A percentile compares a stretch with the other conserved stretches of the same genome.
These are phyloP conservation scores for Yamadazyma dendronema DNA, from an alignment of 1,139 yeast species.

Conservation along the genomic window DNA sequence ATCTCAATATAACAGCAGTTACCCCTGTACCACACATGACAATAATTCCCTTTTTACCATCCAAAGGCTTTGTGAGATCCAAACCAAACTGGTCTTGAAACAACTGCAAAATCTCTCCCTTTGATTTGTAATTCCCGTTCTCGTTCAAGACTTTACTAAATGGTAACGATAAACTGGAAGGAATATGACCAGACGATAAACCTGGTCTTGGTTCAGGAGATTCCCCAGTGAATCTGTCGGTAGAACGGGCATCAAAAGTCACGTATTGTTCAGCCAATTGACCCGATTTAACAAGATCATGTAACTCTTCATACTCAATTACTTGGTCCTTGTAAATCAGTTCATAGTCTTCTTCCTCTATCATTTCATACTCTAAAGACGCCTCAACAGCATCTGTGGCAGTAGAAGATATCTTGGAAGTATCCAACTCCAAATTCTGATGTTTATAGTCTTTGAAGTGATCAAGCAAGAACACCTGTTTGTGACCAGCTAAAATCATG, in stretches of 20 bases:
- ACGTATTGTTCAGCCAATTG: conserved; percentile 48
- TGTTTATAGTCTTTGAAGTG: conserved; percentile 48
- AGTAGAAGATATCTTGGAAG: conserved; percentile 17
- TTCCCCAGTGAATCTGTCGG: conserved; percentile 69
- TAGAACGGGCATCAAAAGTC: conserved; percentile 79
- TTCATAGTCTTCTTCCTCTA: conserved; percentile 21
- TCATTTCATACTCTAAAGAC: conserved; percentile 15
- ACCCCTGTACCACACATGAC: conserved; percentile 97
- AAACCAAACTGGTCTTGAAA: conserved; percentile 39
- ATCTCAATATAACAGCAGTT: conserved; percentile 78
- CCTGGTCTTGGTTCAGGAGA: conserved; percentile 90
- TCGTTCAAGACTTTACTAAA: conserved; percentile 56
- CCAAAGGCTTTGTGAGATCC: conserved; percentile 28
- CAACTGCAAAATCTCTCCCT: conserved; percentile 43
- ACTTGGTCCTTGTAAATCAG: conserved; percentile 47
- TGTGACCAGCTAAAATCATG: conserved; percentile 73
- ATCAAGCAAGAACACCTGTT: conserved; percentile 63
- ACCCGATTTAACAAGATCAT: conserved; percentile 50
- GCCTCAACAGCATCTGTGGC: conserved; percentile 21
- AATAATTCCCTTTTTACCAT: conserved; percentile 56
- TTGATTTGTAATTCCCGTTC: conserved; percentile 48
- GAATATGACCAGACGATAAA: conserved; percentile 83
- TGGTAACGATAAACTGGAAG: conserved; percentile 78
- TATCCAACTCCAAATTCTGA: conserved; percentile 26
- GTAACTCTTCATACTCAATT: conserved; percentile 62